Conservation (phyloP, 257 asterid genomes). For the Buddleja alternifolia region DNA sequence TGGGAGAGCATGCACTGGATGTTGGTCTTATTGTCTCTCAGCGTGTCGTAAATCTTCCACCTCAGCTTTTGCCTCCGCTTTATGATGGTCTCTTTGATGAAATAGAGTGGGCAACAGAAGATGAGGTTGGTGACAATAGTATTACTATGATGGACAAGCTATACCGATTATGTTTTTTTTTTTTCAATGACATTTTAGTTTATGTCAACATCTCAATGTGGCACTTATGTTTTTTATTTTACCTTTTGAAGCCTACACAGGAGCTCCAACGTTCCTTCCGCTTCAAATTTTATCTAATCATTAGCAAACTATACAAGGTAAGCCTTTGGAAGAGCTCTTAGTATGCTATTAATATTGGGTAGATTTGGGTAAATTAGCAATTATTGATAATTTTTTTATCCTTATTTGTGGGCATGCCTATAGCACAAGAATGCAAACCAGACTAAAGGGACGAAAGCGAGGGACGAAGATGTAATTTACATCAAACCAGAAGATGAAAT, state of each 20-base stretch:
- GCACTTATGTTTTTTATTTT: conserved; percentile 29
- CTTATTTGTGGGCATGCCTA: conserved; percentile 16
- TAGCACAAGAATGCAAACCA: conserved; percentile 65
- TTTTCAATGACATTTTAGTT: conserved; percentile 6
- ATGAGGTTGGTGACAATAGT: conserved; percentile 65
- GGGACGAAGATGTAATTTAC: conserved; percentile 61
- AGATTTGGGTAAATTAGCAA: conserved; percentile 1
- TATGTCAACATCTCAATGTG: not conserved
- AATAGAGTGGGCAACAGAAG: conserved; percentile 92
- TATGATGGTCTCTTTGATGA: conserved; percentile 91
- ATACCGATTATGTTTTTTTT: not conserved
- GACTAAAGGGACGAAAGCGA: conserved; percentile 39
- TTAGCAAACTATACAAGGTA: conserved; percentile 89
- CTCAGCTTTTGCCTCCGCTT: conserved; percentile 92
- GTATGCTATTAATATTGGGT: not conserved
- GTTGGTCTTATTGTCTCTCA: conserved; percentile 87
- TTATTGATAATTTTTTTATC: conserved; percentile 5
- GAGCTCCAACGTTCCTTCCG: conserved; percentile 72
- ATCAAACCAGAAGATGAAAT: conserved; percentile 80
- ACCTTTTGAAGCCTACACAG: conserved; percentile 62
- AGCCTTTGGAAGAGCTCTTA: conserved; percentile 8
- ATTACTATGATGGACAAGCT: conserved; percentile 29
- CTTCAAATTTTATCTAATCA: conserved; percentile 69
- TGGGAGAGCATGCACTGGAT: conserved; percentile 48
- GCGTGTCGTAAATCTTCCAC: conserved; percentile 88